phyloP scores from a whole-genome alignment of 768 basidiomycete species.

The Xerocomellus dryophilus region DNA sequence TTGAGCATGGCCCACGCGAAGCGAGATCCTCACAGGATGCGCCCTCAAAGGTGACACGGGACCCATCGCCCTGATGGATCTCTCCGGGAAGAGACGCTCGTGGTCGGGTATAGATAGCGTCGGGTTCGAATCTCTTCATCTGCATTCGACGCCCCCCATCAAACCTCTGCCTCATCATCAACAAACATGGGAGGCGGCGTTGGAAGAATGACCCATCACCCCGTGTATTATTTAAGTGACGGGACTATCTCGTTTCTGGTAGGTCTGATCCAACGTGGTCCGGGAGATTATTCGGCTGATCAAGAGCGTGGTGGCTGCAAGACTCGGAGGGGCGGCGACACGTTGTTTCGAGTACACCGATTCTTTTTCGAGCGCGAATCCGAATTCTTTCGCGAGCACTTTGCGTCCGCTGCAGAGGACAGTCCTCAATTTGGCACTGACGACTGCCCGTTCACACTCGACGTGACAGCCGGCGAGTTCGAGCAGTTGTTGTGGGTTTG shows the following conservation, averaged over 20 bases:
- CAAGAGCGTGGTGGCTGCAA: slow-evolving; percentile 23
- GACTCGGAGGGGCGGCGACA: slow-evolving; percentile 40
- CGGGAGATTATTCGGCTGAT: slow-evolving; percentile 3
- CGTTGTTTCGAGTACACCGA: slow-evolving; percentile 51
- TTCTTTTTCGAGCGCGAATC: slow-evolving; percentile 64
- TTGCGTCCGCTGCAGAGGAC: slow-evolving; percentile 31
- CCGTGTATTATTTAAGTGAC: slow-evolving; percentile 10
- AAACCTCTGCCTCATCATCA: background rate
- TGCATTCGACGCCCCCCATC: background rate
- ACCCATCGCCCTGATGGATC: slow-evolving; percentile 16
- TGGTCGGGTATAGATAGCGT: slow-evolving; percentile 19
- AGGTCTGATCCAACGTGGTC: background rate
- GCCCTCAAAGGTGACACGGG: background rate
- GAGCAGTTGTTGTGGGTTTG: slow-evolving; percentile 54
- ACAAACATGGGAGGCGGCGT: slow-evolving; percentile 16
- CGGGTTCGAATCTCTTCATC: background rate
- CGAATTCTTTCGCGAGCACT: slow-evolving; percentile 35
- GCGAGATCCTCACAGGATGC: slow-evolving; percentile 11
- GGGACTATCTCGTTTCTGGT: slow-evolving; percentile 18
- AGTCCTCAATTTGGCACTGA: slow-evolving; percentile 35
- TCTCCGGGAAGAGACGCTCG: slow-evolving; percentile 15
- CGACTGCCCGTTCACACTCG: slow-evolving; percentile 41
- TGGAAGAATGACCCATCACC: slow-evolving; percentile 1
- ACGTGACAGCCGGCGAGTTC: slow-evolving; percentile 44
- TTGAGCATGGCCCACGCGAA: slow-evolving; percentile 1